Conservation (phyloP, 257 asterid genomes). For the Voacanga thouarsii region DNA sequence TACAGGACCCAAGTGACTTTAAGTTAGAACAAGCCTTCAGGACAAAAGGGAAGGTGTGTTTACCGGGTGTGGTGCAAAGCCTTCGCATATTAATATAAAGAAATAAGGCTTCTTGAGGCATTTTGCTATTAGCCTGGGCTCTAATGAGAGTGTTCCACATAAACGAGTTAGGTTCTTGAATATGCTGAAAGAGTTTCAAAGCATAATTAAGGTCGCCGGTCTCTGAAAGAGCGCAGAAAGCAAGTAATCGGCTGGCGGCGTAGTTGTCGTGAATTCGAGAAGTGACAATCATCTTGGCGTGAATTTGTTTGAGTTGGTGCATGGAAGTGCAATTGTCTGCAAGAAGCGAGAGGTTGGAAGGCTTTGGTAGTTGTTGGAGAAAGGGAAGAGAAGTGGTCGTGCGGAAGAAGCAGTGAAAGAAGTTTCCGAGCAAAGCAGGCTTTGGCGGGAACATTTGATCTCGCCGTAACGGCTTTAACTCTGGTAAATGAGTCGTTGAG, state of each 20-base stretch:
- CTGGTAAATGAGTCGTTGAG: too few relatives aligned
- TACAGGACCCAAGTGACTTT: slow-evolving; percentile 24
- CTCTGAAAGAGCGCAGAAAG: slow-evolving; percentile 65
- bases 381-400: slow-evolving; percentile 15
- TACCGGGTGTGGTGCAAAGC: slow-evolving; percentile 50
- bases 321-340: slow-evolving; percentile 61
- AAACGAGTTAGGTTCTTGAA: slow-evolving; percentile 49
- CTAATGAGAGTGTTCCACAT: slow-evolving; percentile 95
- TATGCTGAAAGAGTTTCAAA: slow-evolving; percentile 36
- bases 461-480: too few relatives aligned
- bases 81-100: slow-evolving; percentile 54
- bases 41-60: slow-evolving; percentile 73
- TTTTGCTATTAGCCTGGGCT: slow-evolving; percentile 44
- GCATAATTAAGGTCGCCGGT: slow-evolving; percentile 61
- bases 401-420: slow-evolving; percentile 25
- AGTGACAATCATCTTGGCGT: slow-evolving; percentile 69
- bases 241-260: slow-evolving; percentile 78
- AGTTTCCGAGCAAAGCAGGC: neutral
- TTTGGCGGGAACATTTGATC: slow-evolving; percentile 34
- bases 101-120: slow-evolving; percentile 41
- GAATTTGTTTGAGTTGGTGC: slow-evolving; percentile 69
- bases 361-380: slow-evolving; percentile 20
- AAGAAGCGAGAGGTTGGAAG: slow-evolving; percentile 33
- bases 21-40: slow-evolving; percentile 63
- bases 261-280: slow-evolving; percentile 60